Evolutionary conservation across 148 eudicot genomes (phyloP), one percentile per base, ranked within the genome.

Genomic region (Pharnaceum exiguum): DNA sequence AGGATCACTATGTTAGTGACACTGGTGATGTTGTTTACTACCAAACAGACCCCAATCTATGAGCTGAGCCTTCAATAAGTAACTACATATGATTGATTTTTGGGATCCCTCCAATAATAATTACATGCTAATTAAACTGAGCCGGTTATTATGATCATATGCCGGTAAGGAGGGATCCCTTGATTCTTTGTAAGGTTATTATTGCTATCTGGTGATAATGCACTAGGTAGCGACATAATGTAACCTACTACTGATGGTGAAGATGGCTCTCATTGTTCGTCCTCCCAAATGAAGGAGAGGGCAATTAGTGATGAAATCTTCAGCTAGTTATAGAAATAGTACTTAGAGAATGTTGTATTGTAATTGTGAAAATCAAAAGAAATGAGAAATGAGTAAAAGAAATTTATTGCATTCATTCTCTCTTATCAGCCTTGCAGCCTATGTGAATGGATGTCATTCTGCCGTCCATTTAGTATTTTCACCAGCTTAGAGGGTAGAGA

Each of bases 1-100:
- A 73, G 59, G 94, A 86, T 63, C 94, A 86, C 47, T 86, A 73
- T 56, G 94, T 86, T 49, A 86, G 85, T 62, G 94, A 86, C 70
- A 71, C 77, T 35, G 94, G 86, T 3, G 79, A 86, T 37, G 48
- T 86, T 23, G 88, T 86, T 25, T 86, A 77, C 65, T 86, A 86
- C 44, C 67, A 86, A 60, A 75, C 76, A 6, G 88, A 86, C 62
- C 79, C 85, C 2, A 40, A 75, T 44, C 67, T 77, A 12, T 55
- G 51, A 53, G 32, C 31, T 31, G 6, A 11, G 22, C 38, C 7
- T 6, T 6, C 9, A 0, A 5, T 21, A 40, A 26, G 17, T 13
- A n/a, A 44, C 51, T 11, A 6, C 52, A n/a, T 10, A 32, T 29
- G 38, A 5, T 6, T 6, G 39, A 69, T 69, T 69, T 30, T 61